Percentiles rank a stretch among this genome's conserved stretches.
These are phyloP conservation scores for Cytospora chrysosperma DNA, from an alignment of 2,329 filamentous ascomycete species.

Conservation along the genomic window DNA sequence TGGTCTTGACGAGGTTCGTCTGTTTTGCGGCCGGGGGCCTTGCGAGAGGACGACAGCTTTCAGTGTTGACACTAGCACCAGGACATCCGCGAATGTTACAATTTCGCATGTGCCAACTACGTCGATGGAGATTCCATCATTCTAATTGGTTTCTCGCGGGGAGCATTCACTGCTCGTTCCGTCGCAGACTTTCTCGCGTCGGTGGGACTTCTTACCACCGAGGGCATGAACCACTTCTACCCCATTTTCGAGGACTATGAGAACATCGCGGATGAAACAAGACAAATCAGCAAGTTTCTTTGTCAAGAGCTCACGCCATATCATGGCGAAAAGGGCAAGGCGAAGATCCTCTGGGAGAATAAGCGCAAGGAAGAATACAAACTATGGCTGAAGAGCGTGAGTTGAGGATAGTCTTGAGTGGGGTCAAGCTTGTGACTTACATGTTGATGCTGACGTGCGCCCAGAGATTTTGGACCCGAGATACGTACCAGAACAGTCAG, in stretches of 20 bases:
- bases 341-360: constrained; percentile 35
- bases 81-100: constrained; percentile 39
- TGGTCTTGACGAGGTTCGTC: constrained; percentile 31
- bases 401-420: background rate
- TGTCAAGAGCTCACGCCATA: constrained; percentile 28
- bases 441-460: background rate
- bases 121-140: constrained; percentile 37
- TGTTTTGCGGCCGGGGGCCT: background rate
- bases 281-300: constrained; percentile 29
- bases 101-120: constrained; percentile 40
- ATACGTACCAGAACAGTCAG: constrained; percentile 34
- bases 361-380: constrained; percentile 37
- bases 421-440: background rate
- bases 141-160: constrained; percentile 40
- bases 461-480: constrained; percentile 36
- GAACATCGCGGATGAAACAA: constrained; percentile 31
- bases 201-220: constrained; percentile 42
- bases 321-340: constrained; percentile 29
- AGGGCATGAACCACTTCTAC: constrained; percentile 43
- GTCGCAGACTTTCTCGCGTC: constrained; percentile 39
- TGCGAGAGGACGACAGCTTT: background rate
- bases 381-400: constrained; percentile 36
- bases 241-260: constrained; percentile 41
- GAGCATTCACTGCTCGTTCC: constrained; percentile 41
- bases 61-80: constrained; percentile 6